These are phyloP conservation scores for Pseudofabraea citricarpa DNA, from an alignment of 2,329 filamentous ascomycete species.

Conservation along the genomic window DNA sequence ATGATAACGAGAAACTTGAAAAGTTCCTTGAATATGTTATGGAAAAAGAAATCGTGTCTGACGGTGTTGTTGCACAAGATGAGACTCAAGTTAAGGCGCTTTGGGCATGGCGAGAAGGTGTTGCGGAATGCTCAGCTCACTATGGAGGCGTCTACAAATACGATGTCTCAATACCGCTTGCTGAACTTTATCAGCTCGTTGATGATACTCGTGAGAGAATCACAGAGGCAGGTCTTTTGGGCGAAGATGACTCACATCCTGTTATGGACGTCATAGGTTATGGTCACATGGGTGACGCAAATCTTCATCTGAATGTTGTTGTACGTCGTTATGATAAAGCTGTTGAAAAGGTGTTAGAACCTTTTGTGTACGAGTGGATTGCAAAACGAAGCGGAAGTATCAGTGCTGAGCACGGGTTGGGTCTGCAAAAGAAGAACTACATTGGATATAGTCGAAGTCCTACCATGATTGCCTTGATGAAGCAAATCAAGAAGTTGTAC, in stretches of 20 bases:
- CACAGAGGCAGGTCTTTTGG: constrained; percentile 68
- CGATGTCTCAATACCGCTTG: constrained; percentile 88
- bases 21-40: constrained; percentile 89
- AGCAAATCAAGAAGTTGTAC: constrained; percentile 88
- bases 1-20: constrained; percentile 89
- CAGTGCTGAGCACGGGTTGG: constrained; percentile 92
- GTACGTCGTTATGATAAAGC: constrained; percentile 78
- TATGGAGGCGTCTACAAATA: constrained; percentile 98
- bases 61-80: constrained; percentile 89
- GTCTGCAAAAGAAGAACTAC: constrained; percentile 91
- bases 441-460: constrained; percentile 89
- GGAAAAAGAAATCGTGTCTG: constrained; percentile 77
- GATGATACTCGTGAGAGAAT: constrained; percentile 76
- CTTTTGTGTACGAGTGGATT: constrained; percentile 98
- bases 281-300: constrained; percentile 96
- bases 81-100: constrained; percentile 82
- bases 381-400: constrained; percentile 83
- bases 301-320: constrained; percentile 88
- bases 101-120: constrained; percentile 91
- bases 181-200: constrained; percentile 83
- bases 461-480: constrained; percentile 87
- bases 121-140: constrained; percentile 83
- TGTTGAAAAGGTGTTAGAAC: constrained; percentile 84
- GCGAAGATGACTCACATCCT: constrained; percentile 69
- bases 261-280: constrained; percentile 92